Evolutionary conservation across 495 filamentous ascomycete species (phyloP).

Genomic region (Tuber calosporum): DNA sequence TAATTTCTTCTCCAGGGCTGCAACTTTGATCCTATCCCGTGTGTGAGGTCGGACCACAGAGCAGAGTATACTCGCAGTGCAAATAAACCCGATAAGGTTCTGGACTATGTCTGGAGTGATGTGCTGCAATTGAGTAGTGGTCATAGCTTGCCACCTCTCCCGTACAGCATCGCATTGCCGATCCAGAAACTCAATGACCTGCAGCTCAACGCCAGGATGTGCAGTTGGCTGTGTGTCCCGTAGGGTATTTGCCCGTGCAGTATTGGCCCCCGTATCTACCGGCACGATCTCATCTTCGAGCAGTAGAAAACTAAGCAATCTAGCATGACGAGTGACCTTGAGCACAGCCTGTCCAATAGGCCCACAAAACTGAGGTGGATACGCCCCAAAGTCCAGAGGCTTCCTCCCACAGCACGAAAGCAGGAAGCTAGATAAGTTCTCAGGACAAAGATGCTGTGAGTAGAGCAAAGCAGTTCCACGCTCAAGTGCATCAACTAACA

Average conservation of each 20-base stretch:
- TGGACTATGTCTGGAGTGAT: constrained; percentile 48
- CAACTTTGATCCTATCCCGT: constrained; percentile 29
- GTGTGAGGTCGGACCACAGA: constrained; percentile 43
- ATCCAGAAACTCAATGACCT: constrained; percentile 47
- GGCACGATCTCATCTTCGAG: constrained; percentile 41
- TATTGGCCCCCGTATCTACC: neutral
- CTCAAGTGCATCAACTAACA: constrained; percentile 40
- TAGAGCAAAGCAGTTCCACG: constrained; percentile 42
- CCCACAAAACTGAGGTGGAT: constrained; percentile 24
- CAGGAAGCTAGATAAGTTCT: constrained; percentile 47
- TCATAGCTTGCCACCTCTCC: constrained; percentile 47
- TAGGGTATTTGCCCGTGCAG: neutral
- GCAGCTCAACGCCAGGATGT: constrained; percentile 44
- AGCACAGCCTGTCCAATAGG: constrained; percentile 41
- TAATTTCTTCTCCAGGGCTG: constrained; percentile 42
- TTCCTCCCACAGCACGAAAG: constrained; percentile 44
- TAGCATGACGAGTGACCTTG: constrained; percentile 44
- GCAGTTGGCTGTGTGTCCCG: constrained; percentile 11
- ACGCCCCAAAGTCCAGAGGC: constrained; percentile 18
- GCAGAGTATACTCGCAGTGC: constrained; percentile 44
- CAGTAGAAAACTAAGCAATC: constrained; percentile 36
- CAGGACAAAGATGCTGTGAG: constrained; percentile 39
- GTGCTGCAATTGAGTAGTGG: constrained; percentile 45
- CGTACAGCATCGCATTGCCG: constrained; percentile 46
- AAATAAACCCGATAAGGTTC: constrained; percentile 47